Conservation (phyloP, 1,284 basidiomycete species). For the Cryptococcus amylolentus region DNA sequence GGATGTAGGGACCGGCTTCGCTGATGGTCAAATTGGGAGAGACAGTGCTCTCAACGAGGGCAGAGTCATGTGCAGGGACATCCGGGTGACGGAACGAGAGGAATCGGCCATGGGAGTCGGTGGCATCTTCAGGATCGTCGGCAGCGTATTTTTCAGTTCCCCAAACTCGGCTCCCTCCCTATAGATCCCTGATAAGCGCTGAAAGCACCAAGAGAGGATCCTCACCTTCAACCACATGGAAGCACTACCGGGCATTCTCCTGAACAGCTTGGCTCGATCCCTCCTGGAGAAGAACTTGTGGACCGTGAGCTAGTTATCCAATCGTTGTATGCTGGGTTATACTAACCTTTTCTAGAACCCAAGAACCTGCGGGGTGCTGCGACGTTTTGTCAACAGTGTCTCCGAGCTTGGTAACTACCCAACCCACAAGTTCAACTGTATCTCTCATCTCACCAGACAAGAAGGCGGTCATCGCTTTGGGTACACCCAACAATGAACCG, state of each 20-base stretch:
- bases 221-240: constrained; percentile 86
- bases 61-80: constrained; percentile 27
- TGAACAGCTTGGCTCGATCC: constrained; percentile 86
- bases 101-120: constrained; percentile 73
- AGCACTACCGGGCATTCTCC: constrained; percentile 91
- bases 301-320: neutral
- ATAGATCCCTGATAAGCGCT: neutral
- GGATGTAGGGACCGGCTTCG: constrained; percentile 72
- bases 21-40: constrained; percentile 73
- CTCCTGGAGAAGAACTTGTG: constrained; percentile 74
- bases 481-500: constrained; percentile 72
- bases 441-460: constrained; percentile 93
- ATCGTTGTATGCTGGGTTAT: neutral
- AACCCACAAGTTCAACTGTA: constrained; percentile 68
- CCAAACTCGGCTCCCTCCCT: constrained; percentile 91
- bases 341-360: constrained; percentile 54
- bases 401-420: constrained; percentile 4
- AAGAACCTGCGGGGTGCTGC: constrained; percentile 54
- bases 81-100: constrained; percentile 67
- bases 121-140: constrained; percentile 66
- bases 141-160: constrained; percentile 58
- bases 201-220: neutral
- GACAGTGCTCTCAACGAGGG: constrained; percentile 45
- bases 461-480: constrained; percentile 95
- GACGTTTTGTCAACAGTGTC: neutral